phyloP scores from a whole-genome alignment of 495 filamentous ascomycete species.

The Podospora bellae-mahoneyi region DNA sequence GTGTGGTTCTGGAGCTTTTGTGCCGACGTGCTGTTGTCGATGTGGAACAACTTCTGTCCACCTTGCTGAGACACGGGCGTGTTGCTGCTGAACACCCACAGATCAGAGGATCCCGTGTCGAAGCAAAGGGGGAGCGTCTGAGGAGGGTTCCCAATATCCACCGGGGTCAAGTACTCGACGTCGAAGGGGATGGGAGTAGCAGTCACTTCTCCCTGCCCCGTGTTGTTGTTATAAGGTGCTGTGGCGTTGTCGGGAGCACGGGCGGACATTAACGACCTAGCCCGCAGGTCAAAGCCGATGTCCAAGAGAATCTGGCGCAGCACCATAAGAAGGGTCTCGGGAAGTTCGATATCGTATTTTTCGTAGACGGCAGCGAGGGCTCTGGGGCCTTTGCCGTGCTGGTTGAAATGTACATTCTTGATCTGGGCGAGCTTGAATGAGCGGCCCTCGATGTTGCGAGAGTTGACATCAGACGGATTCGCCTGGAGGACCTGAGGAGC shows the following conservation, averaged over 20 bases:
- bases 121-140: conserved; percentile 70
- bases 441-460: conserved; percentile 37
- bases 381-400: conserved; percentile 36
- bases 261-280: conserved; percentile 17
- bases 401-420: conserved; percentile 38
- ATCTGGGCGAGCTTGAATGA: conserved; percentile 43
- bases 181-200: conserved; percentile 55
- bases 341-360: conserved; percentile 38
- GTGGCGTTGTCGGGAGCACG: conserved; percentile 19
- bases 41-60: conserved; percentile 57
- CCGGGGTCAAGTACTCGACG: conserved; percentile 60
- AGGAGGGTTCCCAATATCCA: conserved; percentile 67
- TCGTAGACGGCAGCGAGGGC: conserved; percentile 43
- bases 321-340: conserved; percentile 30
- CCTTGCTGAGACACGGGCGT: conserved; percentile 40
- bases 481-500: conserved; percentile 25
- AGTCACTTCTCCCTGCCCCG: conserved; percentile 36
- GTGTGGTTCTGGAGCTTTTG: conserved; percentile 50
- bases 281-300: conserved; percentile 25
- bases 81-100: conserved; percentile 60
- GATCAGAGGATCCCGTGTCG: conserved; percentile 73
- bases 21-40: conserved; percentile 46
- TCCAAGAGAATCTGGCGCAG: conserved; percentile 33
- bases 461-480: conserved; percentile 25
- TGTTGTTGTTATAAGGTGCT: conserved; percentile 18